A percentile compares a stretch with the other conserved stretches of the same genome.
phyloP scores from a whole-genome alignment of 331 rosid genomes.

The Pyracantha coccinea region DNA sequence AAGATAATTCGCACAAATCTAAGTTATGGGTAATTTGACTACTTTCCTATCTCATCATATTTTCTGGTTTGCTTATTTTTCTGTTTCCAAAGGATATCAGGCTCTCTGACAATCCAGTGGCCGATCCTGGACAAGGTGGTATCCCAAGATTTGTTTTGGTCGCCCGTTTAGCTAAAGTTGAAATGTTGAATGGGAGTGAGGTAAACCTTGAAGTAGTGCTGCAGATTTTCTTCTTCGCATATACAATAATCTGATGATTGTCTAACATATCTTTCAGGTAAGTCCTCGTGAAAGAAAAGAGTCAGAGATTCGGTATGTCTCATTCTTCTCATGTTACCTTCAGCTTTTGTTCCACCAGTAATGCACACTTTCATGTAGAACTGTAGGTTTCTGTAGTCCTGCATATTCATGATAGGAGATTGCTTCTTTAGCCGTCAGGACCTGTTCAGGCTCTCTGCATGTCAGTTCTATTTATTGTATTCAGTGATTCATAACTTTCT shows the following conservation, averaged over 20 bases:
- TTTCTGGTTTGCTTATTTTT: constrained; percentile 16
- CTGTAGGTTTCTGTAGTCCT: not conserved
- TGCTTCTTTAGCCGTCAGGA: not conserved
- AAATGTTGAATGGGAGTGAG: constrained; percentile 86
- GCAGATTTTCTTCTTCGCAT: not conserved
- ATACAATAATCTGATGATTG: constrained; percentile 2
- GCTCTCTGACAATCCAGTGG: constrained; percentile 80
- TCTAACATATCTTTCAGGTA: constrained; percentile 41
- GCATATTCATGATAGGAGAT: not conserved
- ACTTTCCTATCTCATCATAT: not conserved
- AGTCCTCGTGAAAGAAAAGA: constrained; percentile 78
- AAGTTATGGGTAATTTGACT: not conserved
- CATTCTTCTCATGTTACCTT: constrained; percentile 10
- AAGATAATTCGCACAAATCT: not conserved
- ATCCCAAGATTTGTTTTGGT: constrained; percentile 73
- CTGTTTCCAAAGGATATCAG: constrained; percentile 55
- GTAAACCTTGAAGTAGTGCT: constrained; percentile 27
- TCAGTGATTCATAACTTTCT: not conserved
- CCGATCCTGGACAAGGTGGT: constrained; percentile 71
- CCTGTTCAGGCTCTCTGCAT: not conserved
- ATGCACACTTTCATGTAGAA: not conserved
- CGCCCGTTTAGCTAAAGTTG: constrained; percentile 68
- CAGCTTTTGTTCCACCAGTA: not conserved
- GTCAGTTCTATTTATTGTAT: not conserved
- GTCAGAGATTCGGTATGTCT: constrained; percentile 77